A percentile compares a stretch with the other conserved stretches of the same genome.
These are phyloP conservation scores for Penicillium sp. DNA, from an alignment of 2,329 filamentous ascomycete species.

Conservation along the genomic window DNA sequence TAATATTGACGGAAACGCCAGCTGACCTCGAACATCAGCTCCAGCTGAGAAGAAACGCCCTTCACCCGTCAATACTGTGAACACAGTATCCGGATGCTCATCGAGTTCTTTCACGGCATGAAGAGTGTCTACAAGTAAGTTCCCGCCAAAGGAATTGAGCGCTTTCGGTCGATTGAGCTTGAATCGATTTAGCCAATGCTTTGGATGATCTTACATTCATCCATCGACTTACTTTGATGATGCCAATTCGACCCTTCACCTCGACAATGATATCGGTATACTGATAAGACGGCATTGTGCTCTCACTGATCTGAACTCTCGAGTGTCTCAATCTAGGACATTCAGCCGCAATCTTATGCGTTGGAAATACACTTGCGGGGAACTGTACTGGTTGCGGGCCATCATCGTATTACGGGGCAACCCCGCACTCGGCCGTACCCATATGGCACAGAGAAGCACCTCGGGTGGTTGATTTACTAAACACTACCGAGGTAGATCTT, in stretches of 20 bases:
- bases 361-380: neutral
- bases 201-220: conserved; percentile 20
- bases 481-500: neutral
- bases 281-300: conserved; percentile 13
- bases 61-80: conserved; percentile 54
- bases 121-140: conserved; percentile 47
- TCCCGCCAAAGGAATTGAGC: conserved; percentile 53
- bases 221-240: conserved; percentile 36
- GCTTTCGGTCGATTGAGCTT: conserved; percentile 53
- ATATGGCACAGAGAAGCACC: neutral
- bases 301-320: neutral
- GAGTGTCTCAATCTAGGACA: neutral
- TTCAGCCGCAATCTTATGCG: neutral
- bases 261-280: conserved; percentile 49
- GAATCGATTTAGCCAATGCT: neutral
- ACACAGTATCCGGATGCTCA: conserved; percentile 51
- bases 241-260: conserved; percentile 47
- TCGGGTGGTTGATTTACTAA: neutral
- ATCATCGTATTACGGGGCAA: neutral
- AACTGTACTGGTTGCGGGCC: neutral
- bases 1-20: conserved; percentile 8
- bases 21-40: conserved; percentile 48
- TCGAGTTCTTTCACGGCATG: conserved; percentile 48
- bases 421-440: neutral
- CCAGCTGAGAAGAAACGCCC: conserved; percentile 54